These are phyloP conservation scores for Epicoccum sorghinum DNA, from an alignment of 2,329 filamentous ascomycete genomes.

Conservation along the genomic window DNA sequence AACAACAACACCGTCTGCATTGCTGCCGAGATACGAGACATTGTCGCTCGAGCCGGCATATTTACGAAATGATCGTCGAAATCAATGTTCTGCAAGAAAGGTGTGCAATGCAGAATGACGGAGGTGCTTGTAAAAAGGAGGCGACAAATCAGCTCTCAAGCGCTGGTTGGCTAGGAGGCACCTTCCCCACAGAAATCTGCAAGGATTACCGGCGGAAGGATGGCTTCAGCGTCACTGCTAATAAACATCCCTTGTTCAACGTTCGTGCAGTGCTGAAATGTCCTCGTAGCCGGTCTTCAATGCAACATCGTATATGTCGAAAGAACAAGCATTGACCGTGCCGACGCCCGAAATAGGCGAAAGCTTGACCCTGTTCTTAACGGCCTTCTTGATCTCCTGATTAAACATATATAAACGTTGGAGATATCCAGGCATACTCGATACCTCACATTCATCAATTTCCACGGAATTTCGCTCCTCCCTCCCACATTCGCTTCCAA, in stretches of 20 bases:
- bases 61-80: not conserved
- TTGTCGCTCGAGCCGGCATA: not conserved
- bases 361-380: not conserved
- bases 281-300: not conserved
- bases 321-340: not conserved
- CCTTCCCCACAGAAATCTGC: not conserved
- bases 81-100: not conserved
- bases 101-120: not conserved
- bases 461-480: not conserved
- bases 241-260: not conserved
- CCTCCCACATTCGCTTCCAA: not conserved
- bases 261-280: too few relatives aligned
- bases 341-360: not conserved
- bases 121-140: not conserved
- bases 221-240: not conserved
- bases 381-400: not conserved
- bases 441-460: not conserved
- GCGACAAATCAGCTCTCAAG: not conserved
- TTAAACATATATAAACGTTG: not conserved
- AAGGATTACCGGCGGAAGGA: not conserved
- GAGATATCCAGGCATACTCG: not conserved
- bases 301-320: not conserved
- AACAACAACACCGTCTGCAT: not conserved
- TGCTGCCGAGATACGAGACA: not conserved
- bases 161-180: not conserved